These are phyloP conservation scores for Bondarzewia mesenterica DNA, from an alignment of 1,284 basidiomycete species.

Conservation along the genomic window DNA sequence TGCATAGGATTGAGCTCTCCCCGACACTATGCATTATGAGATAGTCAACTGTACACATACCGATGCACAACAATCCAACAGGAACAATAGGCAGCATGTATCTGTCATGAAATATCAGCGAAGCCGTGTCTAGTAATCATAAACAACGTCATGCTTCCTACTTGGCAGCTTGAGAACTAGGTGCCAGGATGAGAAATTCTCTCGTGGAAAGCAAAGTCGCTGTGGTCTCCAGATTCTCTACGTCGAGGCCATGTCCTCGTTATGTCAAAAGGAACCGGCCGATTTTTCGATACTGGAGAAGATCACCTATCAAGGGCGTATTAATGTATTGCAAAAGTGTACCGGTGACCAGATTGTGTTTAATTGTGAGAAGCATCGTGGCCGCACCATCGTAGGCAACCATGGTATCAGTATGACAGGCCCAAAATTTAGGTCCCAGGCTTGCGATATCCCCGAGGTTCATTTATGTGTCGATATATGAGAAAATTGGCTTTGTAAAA, in stretches of 20 bases:
- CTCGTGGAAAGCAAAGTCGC: slow-evolving; percentile 26
- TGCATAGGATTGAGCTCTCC: too few relatives aligned
- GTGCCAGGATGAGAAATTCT: slow-evolving; percentile 29
- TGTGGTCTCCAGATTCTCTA: slow-evolving; percentile 30
- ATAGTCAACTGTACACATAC: too few relatives aligned
- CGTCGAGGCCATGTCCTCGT: slow-evolving; percentile 35
- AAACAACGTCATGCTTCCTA: slow-evolving; percentile 13
- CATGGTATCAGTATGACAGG: slow-evolving; percentile 24
- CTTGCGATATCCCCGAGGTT: slow-evolving; percentile 16
- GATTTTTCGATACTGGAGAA: slow-evolving; percentile 9
- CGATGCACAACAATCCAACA: slow-evolving; percentile 40
- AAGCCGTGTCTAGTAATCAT: not conserved
- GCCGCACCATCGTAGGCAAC: slow-evolving; percentile 23
- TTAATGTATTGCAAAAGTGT: slow-evolving; percentile 22
- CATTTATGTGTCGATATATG: slow-evolving; percentile 8
- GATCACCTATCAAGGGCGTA: slow-evolving; percentile 13
- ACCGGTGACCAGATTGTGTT: slow-evolving; percentile 30
- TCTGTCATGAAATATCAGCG: slow-evolving; percentile 15
- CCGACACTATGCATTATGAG: too few relatives aligned
- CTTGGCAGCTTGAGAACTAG: slow-evolving; percentile 28
- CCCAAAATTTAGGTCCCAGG: slow-evolving; percentile 23
- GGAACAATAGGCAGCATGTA: slow-evolving; percentile 47
- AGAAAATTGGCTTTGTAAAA: not conserved
- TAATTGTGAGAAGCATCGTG: slow-evolving; percentile 24
- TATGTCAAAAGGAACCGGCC: slow-evolving; percentile 35